Evolutionary conservation across 1,139 yeast genomes (phyloP), one percentile per base, ranked within the genome.

Genomic region (Geotrichum reessii): DNA sequence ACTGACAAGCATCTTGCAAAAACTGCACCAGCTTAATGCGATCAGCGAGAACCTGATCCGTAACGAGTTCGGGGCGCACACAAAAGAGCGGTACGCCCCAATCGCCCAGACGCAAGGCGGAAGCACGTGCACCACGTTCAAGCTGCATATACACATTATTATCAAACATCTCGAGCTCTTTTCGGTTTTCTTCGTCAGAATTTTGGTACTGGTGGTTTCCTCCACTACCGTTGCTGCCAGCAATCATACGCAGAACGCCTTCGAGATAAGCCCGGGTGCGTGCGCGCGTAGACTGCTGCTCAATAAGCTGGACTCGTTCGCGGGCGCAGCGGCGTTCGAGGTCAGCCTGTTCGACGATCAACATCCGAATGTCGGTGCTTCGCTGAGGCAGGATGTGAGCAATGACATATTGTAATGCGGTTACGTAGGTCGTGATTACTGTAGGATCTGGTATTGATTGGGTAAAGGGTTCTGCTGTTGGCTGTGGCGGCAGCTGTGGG

Each of bases 31-130:
- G 42, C 52, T 62, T 63, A 33, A 52, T 60, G 47, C 63, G 61
- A 49, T 67, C 66, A 1, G 55, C 59, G 12, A 50, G 28, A 50
- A 49, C 24, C 27, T 50, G 37, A 19, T 40, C 24, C 49, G 58
- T 27, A 50, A 51, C 47, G 42, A 31, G 33, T 56, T 53, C 60
- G 7, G 48, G 42, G 3, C 61, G 50, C 3, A 64, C 51, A 52
- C 70, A 66, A 50, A 69, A 67, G 31, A 69, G 61, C 3, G 72
- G 72, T 14, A 69, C 64, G 7, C 61, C 54, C 40, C 67, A 62
- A 44, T 64, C 66, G 9, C 52, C 53, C 50, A 69, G 60, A 27
- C 59, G 58, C 40, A 57, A 58, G n/a, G 52, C 50, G 19, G 66
- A 65, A 12, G 62, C 53, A 8, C 52, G 56, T 2, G 62, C 63